Evolutionary conservation across 352 stramenopile species (phyloP), one percentile per base, ranked within the genome.

Genomic region (Aphanomyces euteiches): DNA sequence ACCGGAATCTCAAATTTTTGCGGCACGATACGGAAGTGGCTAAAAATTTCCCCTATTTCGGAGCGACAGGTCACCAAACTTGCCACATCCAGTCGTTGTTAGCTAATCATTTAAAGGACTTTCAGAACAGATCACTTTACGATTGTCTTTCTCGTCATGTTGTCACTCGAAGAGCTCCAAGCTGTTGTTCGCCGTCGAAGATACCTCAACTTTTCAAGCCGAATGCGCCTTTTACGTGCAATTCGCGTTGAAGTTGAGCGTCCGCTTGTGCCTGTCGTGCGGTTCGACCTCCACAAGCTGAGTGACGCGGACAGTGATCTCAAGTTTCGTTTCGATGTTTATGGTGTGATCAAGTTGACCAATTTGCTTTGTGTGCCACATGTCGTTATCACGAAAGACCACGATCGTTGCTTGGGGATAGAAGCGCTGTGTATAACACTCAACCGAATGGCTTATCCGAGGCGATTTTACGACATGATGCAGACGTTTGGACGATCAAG

Each of bases 391-490:
- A 61, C 54, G 36, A n/a, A 19, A 39, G 19, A 12, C 13, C 54
- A 17, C 43, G 54, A 61, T 37, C 54, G 54, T 43, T 61, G 54
- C 34, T 40, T 17, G 19, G 19, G 17, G 17, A 61, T 37, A 5
- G 54, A 61, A 40, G 54, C 54, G 15, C 54, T 61, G 12, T 61
- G 54, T 37, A 61, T 61, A 17, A 61, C 54, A 7, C 37, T 61
- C 10, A 45, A 61, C 34, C 54, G 54, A 17, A 40, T 61, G 54
- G 39, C 54, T 7, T 61, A 43, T 37, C 54, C 54, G 7, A 28
- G 5, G 7, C 54, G 54, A 7, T 61, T 45, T 3, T 61, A 61
- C n/a, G 54, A 61, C 54, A 61, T 61, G 54, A 61, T 61, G 54
- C 17, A 19, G 10, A 61, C 54, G 54, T 61, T 61, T 61, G 54